Conservation (phyloP, 129 eudicot species). For the Apium graveolens region DNA sequence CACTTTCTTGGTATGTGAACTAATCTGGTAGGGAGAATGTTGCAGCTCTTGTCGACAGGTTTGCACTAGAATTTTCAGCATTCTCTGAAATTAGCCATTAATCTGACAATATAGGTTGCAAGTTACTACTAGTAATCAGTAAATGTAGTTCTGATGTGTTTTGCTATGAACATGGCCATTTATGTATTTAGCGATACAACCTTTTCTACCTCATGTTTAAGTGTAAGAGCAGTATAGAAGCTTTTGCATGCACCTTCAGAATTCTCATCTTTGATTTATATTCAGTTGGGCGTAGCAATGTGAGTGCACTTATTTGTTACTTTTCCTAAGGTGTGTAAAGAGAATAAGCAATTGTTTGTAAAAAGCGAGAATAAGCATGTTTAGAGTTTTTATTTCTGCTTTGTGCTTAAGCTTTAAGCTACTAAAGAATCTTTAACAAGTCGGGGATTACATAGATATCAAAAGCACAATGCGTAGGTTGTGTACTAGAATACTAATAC, state of each 20-base stretch:
- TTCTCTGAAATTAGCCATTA: not conserved
- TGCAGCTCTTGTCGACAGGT: not conserved
- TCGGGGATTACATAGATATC: not conserved
- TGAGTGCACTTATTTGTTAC: too few species aligned
- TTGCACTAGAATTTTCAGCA: not conserved
- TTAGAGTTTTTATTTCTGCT: not conserved
- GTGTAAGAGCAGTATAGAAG: not conserved
- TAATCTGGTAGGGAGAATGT: not conserved
- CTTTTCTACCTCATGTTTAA: not conserved
- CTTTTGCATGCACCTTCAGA: not conserved
- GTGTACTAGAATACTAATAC: too few species aligned
- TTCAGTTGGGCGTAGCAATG: too few species aligned
- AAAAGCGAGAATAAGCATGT: not conserved
- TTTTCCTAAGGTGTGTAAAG: too few species aligned
- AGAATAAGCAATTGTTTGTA: not conserved
- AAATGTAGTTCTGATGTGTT: not conserved
- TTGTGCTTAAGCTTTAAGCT: slow-evolving; percentile 10
- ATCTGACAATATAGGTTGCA: too few species aligned
- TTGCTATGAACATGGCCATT: not conserved
- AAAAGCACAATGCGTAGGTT: slow-evolving; percentile 4
- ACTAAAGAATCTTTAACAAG: slow-evolving; percentile 12
- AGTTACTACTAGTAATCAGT: not conserved
- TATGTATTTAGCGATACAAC: not conserved
- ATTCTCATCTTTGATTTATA: not conserved
- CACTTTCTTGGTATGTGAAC: not conserved